Evolutionary conservation across 192 early-diverging fungal species (phyloP).

Genomic region (Coemansia asiatica): DNA sequence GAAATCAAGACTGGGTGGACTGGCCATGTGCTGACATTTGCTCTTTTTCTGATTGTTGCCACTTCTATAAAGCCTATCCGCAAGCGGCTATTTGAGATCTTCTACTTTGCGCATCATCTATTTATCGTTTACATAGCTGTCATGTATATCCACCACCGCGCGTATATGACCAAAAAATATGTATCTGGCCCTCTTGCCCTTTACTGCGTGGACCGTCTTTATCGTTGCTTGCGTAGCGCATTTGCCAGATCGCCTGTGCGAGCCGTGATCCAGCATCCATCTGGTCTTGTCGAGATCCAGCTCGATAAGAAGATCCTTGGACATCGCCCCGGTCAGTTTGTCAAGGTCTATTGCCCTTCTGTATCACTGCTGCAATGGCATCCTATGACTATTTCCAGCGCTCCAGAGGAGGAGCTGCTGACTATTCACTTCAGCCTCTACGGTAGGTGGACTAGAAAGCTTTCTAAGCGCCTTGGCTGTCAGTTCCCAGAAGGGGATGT

Average conservation of each 20-base stretch:
- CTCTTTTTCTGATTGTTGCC: slow-evolving; percentile 60
- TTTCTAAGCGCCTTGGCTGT: slow-evolving; percentile 68
- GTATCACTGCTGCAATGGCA: slow-evolving; percentile 76
- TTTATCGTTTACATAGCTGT: slow-evolving; percentile 66
- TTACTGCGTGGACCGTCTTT: slow-evolving; percentile 64
- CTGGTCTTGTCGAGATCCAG: slow-evolving; percentile 71
- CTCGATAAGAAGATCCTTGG: slow-evolving; percentile 57
- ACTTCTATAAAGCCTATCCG: slow-evolving; percentile 60
- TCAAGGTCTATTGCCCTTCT: slow-evolving; percentile 71
- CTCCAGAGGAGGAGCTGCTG: slow-evolving; percentile 74
- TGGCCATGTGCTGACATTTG: slow-evolving; percentile 67
- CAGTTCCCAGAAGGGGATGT: slow-evolving; percentile 38
- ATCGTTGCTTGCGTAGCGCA: slow-evolving; percentile 59
- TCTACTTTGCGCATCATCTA: slow-evolving; percentile 80
- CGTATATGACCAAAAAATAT: slow-evolving; percentile 62
- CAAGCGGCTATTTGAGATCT: slow-evolving; percentile 66
- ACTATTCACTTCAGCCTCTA: slow-evolving; percentile 76
- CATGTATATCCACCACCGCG: slow-evolving; percentile 69
- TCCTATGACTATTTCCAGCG: slow-evolving; percentile 73
- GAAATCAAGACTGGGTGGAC: slow-evolving; percentile 58
- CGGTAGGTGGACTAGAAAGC: slow-evolving; percentile 70
- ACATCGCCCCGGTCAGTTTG: slow-evolving; percentile 72
- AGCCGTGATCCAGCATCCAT: slow-evolving; percentile 74
- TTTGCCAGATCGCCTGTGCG: slow-evolving; percentile 60
- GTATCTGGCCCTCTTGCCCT: slow-evolving; percentile 57